phyloP scores from a whole-genome alignment of 768 basidiomycete species.

The Cantharellus cinnabarinus region DNA sequence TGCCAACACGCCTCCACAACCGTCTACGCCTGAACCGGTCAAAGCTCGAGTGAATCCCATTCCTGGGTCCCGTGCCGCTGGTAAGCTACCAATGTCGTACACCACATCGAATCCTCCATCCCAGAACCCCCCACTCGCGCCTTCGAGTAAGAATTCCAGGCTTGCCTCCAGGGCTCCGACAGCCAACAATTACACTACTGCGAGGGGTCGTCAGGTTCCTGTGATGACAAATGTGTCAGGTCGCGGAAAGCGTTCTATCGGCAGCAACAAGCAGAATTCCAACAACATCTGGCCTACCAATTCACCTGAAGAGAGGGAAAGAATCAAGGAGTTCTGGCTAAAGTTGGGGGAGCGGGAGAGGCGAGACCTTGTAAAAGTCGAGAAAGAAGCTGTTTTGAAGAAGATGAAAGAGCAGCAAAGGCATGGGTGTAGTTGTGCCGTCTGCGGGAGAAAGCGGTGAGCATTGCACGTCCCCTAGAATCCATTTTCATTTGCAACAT shows the following conservation, averaged over 20 bases:
- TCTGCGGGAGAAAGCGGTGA: conserved; percentile 90
- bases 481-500: not conserved
- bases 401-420: conserved; percentile 99
- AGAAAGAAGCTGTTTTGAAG: conserved; percentile 90
- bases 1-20: conserved; percentile 11
- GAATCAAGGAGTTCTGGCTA: conserved; percentile 97
- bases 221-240: not conserved
- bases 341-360: conserved; percentile 81
- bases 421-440: conserved; percentile 86
- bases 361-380: conserved; percentile 80
- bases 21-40: conserved; percentile 11
- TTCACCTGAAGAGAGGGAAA: conserved; percentile 80
- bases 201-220: not conserved
- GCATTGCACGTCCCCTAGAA: conserved; percentile 11
- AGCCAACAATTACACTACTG: conserved; percentile 24
- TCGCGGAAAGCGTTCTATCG: conserved; percentile 7
- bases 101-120: conserved; percentile 11
- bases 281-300: conserved; percentile 92
- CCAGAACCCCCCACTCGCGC: conserved; percentile 14
- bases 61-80: conserved; percentile 68
- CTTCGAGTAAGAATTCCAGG: conserved; percentile 17
- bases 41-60: conserved; percentile 9
- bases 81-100: conserved; percentile 85
- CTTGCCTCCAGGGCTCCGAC: conserved; percentile 34
- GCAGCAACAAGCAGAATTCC: conserved; percentile 22